Evolutionary conservation across 306 rosid species (phyloP), one percentile per base, ranked within the genome.

Genomic region (Purshia tridentata): DNA sequence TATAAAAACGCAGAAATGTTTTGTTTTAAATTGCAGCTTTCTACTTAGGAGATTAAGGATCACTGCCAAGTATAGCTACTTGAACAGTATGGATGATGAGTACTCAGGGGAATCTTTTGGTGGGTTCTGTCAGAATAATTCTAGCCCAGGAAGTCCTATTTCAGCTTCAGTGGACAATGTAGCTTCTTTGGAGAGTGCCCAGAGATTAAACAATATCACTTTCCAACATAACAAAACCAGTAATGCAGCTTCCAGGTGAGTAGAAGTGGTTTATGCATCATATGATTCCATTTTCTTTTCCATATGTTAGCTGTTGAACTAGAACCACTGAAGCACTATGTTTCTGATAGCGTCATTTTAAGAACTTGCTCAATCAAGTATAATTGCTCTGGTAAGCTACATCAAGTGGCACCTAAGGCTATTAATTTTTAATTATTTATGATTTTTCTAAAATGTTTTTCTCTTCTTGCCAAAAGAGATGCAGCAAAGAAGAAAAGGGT

Each of bases 401-500:
- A 40, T 58, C 69, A 60, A 47, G 44, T 15, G 8, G 18, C 29
- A 18, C 40, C 10, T 20, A 39, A 42, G 70, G 71, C 64, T 6
- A 37, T 39, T 41, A 41, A 5, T 13, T 42, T 67, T 41, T 20
- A 10, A 42, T 20, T 40, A 13, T 49, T 41, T 22, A 12, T 42
- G 22, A 2, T 4, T 1, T n/a, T 50, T 45, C 57, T 72, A 8
- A 42, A 56, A 23, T 44, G 55, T 42, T 19, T 12, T 78, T 68
- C 45, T 52, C n/a, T 49, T 49, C 49, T 20, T 22, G 22, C 9
- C 13, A 46, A 10, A 45, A 66, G 76, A 47, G 73, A 23, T 54
- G 70, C 73, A n/a, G 70, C 48, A 49, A 77, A 77, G 76, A 77
- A 35, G 82, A 77, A 50, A 51, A 55, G 77, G 66, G 76, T 29